Conservation (phyloP, 116 monocot genomes). For the Trichopus zeylanicus region DNA sequence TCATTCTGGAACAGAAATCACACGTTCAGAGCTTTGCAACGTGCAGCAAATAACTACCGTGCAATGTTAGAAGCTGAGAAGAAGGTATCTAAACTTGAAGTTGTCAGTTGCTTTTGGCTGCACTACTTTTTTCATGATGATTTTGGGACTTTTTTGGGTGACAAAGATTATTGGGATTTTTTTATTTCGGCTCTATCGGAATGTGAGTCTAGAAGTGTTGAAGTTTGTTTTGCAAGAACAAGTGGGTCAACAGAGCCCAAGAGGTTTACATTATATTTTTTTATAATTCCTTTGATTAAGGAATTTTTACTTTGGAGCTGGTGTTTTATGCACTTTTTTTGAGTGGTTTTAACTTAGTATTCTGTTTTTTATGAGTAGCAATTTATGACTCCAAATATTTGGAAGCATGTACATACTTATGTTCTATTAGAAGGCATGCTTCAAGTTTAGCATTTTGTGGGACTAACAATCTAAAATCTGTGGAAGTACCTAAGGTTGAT, state of each 20-base stretch:
- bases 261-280: neutral
- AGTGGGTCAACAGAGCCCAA: neutral
- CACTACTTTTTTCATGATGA: neutral
- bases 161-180: neutral
- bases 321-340: no score
- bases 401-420: no score
- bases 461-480: no score
- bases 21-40: constrained; percentile 74
- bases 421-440: no score
- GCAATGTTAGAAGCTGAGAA: constrained; percentile 86
- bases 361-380: no score
- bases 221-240: neutral
- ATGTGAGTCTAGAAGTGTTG: neutral
- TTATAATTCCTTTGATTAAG: neutral
- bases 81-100: constrained; percentile 31
- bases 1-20: constrained; percentile 99
- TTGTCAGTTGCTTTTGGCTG: neutral
- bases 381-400: no score
- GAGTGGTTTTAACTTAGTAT: no score
- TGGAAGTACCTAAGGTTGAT: no score
- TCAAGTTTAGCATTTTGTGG: no score
- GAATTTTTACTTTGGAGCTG: no score
- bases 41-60: constrained; percentile 67
- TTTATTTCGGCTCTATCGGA: neutral
- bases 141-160: neutral